Evolutionary conservation across 163 green algal species (phyloP).

Genomic region (Chlorella variabilis): DNA sequence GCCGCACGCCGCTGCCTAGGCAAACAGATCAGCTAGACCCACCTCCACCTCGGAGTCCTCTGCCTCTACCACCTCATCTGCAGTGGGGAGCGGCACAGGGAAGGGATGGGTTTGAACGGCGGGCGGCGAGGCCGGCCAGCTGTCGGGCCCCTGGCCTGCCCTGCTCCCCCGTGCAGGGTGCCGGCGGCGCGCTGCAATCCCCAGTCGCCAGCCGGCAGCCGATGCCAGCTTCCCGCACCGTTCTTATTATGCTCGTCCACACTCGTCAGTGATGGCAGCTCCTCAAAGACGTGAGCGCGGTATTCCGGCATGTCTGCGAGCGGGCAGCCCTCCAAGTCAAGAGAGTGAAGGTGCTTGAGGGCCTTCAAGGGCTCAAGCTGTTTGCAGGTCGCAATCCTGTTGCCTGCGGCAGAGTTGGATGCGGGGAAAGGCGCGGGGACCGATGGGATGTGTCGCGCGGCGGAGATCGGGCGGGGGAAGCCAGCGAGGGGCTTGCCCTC

Average conservation of each 20-base stretch:
- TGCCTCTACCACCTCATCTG: slow-evolving; percentile 34
- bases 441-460: too few species aligned
- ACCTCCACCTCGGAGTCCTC: slow-evolving; percentile 41
- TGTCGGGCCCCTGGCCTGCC: not conserved
- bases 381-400: slow-evolving; percentile 18
- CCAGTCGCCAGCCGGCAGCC: too few species aligned
- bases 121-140: not conserved
- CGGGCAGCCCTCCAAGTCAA: slow-evolving; percentile 31
- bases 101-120: not conserved
- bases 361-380: slow-evolving; percentile 3
- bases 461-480: too few species aligned
- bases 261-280: slow-evolving; percentile 18
- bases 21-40: too few species aligned
- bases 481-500: too few species aligned
- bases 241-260: slow-evolving; percentile 37
- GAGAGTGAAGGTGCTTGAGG: not conserved
- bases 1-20: too few species aligned
- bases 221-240: not conserved
- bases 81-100: not conserved
- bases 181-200: not conserved
- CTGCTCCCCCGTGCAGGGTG: not conserved
- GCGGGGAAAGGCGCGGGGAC: too few species aligned
- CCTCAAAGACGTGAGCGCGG: slow-evolving; percentile 29
- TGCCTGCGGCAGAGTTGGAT: slow-evolving; percentile 23
- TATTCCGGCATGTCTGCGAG: not conserved